These are phyloP conservation scores for Tilletia indica DNA, from an alignment of 1,284 basidiomycete genomes.

Conservation along the genomic window DNA sequence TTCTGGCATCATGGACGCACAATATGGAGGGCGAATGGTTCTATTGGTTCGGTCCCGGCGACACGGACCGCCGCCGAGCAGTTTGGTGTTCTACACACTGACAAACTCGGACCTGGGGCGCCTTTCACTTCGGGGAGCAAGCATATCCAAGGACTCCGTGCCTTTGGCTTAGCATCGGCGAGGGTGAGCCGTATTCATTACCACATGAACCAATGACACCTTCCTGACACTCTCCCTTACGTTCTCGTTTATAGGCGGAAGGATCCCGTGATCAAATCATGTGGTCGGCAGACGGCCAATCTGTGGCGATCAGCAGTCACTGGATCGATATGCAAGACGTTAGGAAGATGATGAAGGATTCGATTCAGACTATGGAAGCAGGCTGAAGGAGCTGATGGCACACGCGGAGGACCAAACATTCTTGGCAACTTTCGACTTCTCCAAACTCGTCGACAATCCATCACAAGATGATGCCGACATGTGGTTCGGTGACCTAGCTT, in stretches of 20 bases:
- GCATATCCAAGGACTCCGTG: background rate
- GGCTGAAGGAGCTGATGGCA: too few species aligned
- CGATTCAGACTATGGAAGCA: background rate
- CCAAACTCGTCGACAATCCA: too few species aligned
- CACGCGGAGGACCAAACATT: too few species aligned
- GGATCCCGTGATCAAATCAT: background rate
- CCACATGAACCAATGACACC: background rate
- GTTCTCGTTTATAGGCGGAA: slow-evolving; percentile 6
- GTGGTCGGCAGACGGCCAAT: background rate
- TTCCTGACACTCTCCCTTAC: background rate
- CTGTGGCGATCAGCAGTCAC: background rate
- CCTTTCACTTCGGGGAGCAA: background rate
- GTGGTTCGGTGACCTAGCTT: background rate
- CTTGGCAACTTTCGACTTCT: background rate
- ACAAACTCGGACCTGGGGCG: background rate
- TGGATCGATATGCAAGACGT: background rate
- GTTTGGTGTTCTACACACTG: background rate
- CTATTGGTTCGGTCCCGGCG: too few species aligned
- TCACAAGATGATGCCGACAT: background rate
- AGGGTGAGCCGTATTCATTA: too few species aligned
- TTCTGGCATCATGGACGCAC: too few species aligned
- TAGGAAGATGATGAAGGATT: background rate
- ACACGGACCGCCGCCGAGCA: background rate
- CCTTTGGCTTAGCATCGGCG: background rate
- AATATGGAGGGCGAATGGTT: too few species aligned